Conservation (phyloP, 1,284 basidiomycete genomes). For the Cryptococcus jaspeensis region DNA sequence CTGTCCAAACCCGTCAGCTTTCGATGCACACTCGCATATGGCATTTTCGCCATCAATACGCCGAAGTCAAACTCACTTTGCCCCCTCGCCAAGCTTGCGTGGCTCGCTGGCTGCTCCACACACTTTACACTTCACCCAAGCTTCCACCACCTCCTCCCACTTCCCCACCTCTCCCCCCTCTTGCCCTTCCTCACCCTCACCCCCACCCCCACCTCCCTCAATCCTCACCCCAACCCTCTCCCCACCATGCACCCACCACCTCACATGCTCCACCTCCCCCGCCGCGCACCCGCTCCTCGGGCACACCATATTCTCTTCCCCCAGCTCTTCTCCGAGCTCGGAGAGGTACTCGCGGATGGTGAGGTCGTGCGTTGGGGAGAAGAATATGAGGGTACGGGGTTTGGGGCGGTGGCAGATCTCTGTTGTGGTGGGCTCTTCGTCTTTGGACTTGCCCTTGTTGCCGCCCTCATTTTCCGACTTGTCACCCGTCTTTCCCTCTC, state of each 20-base stretch:
- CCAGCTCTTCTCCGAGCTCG: slow-evolving; percentile 7
- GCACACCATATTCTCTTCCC: slow-evolving; percentile 20
- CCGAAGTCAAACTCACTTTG: slow-evolving; percentile 10
- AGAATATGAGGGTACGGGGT: slow-evolving; percentile 14
- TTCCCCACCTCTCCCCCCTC: neutral
- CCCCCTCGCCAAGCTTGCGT: slow-evolving; percentile 9
- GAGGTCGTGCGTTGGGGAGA: slow-evolving; percentile 13
- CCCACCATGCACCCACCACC: slow-evolving; percentile 23
- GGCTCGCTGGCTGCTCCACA: slow-evolving; percentile 18
- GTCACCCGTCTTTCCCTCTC: neutral
- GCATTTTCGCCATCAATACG: neutral
- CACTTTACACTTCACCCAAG: slow-evolving; percentile 22
- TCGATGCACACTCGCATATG: neutral
- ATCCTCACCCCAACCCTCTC: slow-evolving; percentile 15
- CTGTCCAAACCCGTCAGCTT: slow-evolving; percentile 5
- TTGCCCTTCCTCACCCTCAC: slow-evolving; percentile 4
- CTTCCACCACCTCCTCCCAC: slow-evolving; percentile 10
- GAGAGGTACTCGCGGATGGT: slow-evolving; percentile 10
- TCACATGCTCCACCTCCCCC: slow-evolving; percentile 20
- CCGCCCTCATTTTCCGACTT: neutral
- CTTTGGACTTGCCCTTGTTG: neutral
- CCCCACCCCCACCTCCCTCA: neutral
- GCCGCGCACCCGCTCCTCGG: slow-evolving; percentile 23
- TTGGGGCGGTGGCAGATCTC: slow-evolving; percentile 16
- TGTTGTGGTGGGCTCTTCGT: neutral